A percentile compares a stretch with the other conserved stretches of the same genome.
Evolutionary conservation across 2,329 filamentous ascomycete species (phyloP).

Genomic region (Apiospora aurea): DNA sequence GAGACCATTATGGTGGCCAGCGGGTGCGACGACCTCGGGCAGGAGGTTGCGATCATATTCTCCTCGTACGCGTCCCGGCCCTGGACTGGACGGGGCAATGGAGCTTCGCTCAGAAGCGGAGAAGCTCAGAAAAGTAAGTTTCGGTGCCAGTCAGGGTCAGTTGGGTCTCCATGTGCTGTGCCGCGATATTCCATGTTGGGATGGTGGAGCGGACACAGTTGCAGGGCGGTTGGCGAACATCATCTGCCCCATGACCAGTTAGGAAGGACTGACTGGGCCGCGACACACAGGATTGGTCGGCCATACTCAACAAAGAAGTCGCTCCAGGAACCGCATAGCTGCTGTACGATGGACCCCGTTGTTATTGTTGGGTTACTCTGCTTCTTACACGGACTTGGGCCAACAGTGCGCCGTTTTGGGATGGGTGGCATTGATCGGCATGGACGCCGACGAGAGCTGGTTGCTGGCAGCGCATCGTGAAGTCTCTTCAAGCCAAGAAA

Average conservation of each 20-base stretch:
- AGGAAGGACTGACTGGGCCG: slow-evolving; percentile 4
- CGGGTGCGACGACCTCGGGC: slow-evolving; percentile 49
- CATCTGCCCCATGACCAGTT: slow-evolving; percentile 16
- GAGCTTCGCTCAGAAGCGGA: slow-evolving; percentile 48
- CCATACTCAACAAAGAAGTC: background rate
- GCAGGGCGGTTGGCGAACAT: background rate
- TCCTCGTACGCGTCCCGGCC: slow-evolving; percentile 52
- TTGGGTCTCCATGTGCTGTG: background rate
- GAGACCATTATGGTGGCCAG: slow-evolving; percentile 49
- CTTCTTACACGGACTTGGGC: background rate
- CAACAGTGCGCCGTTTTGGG: background rate
- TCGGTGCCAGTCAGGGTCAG: background rate
- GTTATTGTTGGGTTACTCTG: background rate
- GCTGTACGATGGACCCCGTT: background rate
- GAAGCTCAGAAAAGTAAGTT: slow-evolving; percentile 52
- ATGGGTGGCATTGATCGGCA: background rate
- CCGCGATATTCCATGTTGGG: background rate
- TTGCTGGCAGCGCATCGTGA: background rate
- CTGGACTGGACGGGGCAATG: slow-evolving; percentile 56
- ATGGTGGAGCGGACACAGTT: slow-evolving; percentile 9
- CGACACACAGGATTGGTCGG: slow-evolving; percentile 8
- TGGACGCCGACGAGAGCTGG: background rate
- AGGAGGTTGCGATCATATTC: slow-evolving; percentile 56
- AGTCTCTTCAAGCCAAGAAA: background rate
- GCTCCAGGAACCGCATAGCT: background rate